These are phyloP conservation scores for Cinnamomum micranthum DNA, from an alignment of 164 flowering plant genomes.

Conservation along the genomic window DNA sequence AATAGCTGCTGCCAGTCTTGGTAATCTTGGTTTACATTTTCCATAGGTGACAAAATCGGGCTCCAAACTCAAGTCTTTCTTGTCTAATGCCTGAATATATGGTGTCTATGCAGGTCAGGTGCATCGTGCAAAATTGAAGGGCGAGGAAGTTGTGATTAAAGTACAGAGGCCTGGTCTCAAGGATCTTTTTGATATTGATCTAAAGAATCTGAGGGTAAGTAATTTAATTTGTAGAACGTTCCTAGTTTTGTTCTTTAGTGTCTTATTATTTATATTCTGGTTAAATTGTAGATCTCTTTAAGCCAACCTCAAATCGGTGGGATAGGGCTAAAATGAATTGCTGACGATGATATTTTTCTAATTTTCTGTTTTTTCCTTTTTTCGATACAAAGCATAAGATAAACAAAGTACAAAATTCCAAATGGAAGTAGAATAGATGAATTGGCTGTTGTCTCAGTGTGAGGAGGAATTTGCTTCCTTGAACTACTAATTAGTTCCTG, in stretches of 20 bases:
- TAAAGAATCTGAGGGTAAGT: conserved; percentile 89
- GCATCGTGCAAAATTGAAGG: conserved; percentile 86
- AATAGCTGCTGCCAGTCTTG: conserved; percentile 99
- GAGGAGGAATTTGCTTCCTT: too few relatives aligned
- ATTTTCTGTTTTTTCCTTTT: too few relatives aligned
- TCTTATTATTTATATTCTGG: neutral
- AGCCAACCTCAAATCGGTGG: too few relatives aligned
- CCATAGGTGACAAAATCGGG: neutral
- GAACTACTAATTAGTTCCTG: too few relatives aligned
- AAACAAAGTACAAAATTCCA: neutral
- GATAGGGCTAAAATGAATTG: too few relatives aligned
- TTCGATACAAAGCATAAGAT: too few relatives aligned
- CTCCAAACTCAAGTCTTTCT: neutral
- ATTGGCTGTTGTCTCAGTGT: neutral
- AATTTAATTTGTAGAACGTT: neutral
- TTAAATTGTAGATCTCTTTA: neutral
- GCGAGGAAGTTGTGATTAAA: conserved; percentile 86
- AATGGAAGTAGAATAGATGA: neutral
- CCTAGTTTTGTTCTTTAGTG: neutral
- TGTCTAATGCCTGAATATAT: neutral
- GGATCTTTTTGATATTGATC: conserved; percentile 92
- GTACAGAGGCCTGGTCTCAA: conserved; percentile 98
- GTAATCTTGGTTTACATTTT: conserved; percentile 32
- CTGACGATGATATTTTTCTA: too few relatives aligned
- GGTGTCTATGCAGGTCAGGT: conserved; percentile 72